These are phyloP conservation scores for Hansenula lynferdii DNA, from an alignment of 1,139 yeast genomes.

Conservation along the genomic window DNA sequence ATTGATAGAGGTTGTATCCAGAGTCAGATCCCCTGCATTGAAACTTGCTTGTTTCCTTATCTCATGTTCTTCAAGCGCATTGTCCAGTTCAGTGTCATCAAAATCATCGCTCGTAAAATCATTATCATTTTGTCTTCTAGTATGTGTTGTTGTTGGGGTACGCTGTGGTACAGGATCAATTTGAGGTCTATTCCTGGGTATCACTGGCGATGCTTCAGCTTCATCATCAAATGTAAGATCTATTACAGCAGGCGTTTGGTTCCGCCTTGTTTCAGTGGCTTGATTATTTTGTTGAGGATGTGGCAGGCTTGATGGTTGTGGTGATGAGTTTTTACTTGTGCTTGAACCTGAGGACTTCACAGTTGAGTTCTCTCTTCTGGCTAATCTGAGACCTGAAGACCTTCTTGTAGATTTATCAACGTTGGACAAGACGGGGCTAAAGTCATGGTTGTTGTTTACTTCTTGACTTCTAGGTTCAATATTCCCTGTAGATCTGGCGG, in stretches of 20 bases:
- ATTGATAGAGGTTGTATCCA: background rate
- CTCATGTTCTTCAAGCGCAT: constrained; percentile 8
- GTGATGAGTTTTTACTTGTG: constrained; percentile 9
- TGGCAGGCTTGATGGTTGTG: constrained; percentile 8
- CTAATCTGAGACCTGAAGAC: constrained; percentile 14
- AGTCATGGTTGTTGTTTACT: too few relatives aligned
- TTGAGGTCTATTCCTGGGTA: constrained; percentile 4
- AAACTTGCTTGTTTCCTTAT: background rate
- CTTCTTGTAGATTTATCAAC: constrained; percentile 12
- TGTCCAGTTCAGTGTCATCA: constrained; percentile 9
- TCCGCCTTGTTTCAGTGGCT: background rate
- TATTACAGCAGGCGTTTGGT: constrained; percentile 13
- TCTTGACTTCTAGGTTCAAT: background rate
- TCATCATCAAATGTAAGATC: constrained; percentile 23
- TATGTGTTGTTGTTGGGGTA: background rate
- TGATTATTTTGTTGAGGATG: background rate
- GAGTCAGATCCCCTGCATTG: background rate
- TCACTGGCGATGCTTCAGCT: constrained; percentile 2
- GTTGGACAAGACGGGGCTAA: constrained; percentile 12
- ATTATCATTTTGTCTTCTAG: constrained; percentile 3
- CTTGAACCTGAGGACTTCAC: constrained; percentile 8
- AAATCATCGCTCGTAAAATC: constrained; percentile 12
- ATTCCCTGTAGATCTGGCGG: background rate
- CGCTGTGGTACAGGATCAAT: background rate
- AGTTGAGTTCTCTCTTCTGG: constrained; percentile 15